Evolutionary conservation across 768 basidiomycete genomes (phyloP).

Genomic region (Amanita rimosa): DNA sequence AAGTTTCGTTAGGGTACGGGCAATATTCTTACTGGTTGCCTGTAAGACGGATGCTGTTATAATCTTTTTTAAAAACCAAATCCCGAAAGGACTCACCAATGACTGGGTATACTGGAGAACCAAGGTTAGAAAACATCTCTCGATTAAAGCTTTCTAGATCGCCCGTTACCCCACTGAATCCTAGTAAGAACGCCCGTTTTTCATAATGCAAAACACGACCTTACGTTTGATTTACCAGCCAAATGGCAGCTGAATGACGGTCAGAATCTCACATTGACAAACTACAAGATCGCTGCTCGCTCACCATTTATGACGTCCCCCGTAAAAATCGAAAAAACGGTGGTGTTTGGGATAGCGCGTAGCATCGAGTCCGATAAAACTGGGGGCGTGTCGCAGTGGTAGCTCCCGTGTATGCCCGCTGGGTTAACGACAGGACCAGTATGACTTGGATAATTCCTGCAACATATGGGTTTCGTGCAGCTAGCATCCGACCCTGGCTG

Average conservation of each 20-base stretch:
- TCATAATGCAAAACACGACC: conserved; percentile 7
- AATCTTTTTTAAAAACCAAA: neutral
- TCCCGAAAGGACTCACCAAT: conserved; percentile 26
- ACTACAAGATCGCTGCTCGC: neutral
- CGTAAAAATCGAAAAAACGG: conserved; percentile 47
- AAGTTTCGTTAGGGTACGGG: neutral
- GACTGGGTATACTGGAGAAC: conserved; percentile 33
- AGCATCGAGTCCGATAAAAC: conserved; percentile 40
- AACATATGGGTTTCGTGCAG: conserved; percentile 56
- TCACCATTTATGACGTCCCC: conserved; percentile 54
- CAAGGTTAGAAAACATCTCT: conserved; percentile 29
- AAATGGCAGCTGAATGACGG: conserved; percentile 29
- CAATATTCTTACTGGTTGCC: conserved; percentile 36
- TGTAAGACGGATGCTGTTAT: conserved; percentile 10
- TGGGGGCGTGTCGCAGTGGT: conserved; percentile 42
- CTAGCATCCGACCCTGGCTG: conserved; percentile 41
- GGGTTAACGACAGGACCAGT: conserved; percentile 24
- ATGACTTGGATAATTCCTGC: conserved; percentile 36
- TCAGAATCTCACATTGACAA: neutral
- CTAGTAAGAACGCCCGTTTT: neutral
- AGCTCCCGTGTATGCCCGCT: conserved; percentile 38
- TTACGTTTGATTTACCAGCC: conserved; percentile 34
- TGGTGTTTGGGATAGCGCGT: conserved; percentile 25
- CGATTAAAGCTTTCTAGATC: conserved; percentile 35
- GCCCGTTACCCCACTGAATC: conserved; percentile 27